Percentiles rank a stretch among this genome's conserved stretches.
Conservation (phyloP, 1,139 yeast species). For the Arxiozyma heterogenica region DNA sequence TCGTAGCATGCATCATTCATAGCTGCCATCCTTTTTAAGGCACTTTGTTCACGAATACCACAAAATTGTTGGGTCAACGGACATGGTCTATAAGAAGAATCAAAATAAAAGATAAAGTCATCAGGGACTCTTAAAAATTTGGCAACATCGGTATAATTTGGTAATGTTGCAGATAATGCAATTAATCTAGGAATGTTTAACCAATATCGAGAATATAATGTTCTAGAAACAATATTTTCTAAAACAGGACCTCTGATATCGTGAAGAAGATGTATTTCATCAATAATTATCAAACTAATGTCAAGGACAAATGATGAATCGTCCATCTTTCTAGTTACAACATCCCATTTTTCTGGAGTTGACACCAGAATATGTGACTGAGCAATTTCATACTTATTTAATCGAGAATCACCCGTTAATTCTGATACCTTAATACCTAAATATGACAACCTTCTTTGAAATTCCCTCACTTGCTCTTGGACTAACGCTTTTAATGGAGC, state of each 20-base stretch:
- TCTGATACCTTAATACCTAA: constrained; percentile 74
- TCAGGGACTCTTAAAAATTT: constrained; percentile 62
- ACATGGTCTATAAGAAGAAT: constrained; percentile 79
- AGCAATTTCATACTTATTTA: constrained; percentile 67
- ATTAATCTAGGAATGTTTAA: constrained; percentile 51
- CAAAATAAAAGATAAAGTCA: constrained; percentile 57
- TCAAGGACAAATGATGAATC: constrained; percentile 54
- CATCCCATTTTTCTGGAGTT: constrained; percentile 97
- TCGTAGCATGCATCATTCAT: constrained; percentile 91
- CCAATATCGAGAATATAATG: constrained; percentile 38
- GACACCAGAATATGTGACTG: constrained; percentile 82
- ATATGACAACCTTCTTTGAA: constrained; percentile 56
- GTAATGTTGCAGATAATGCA: constrained; percentile 90
- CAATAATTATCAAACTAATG: constrained; percentile 72
- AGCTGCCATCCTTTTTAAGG: constrained; percentile 68
- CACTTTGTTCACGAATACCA: constrained; percentile 79
- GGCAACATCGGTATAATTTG: constrained; percentile 85
- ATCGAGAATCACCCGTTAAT: constrained; percentile 80
- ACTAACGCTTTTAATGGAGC: constrained; percentile 95
- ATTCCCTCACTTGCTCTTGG: constrained; percentile 88
- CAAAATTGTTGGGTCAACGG: constrained; percentile 83
- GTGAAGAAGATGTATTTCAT: constrained; percentile 87
- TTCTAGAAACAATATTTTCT: constrained; percentile 78
- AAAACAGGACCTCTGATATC: constrained; percentile 94
- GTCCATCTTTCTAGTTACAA: constrained; percentile 71